These are phyloP conservation scores for Cryptococcus floricola DNA, from an alignment of 1,284 basidiomycete genomes.

Conservation along the genomic window DNA sequence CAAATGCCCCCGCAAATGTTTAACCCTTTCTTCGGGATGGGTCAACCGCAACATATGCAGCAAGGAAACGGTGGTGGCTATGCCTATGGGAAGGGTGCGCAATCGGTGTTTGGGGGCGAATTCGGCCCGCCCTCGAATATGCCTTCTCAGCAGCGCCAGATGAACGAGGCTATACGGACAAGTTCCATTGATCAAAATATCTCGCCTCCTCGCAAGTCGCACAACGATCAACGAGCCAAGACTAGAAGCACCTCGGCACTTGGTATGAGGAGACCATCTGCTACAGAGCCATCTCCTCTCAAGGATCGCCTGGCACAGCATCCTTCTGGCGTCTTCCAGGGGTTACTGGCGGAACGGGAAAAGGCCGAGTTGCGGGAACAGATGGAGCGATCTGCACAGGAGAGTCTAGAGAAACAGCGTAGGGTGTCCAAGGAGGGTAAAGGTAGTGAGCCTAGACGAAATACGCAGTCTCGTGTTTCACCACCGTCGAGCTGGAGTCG, in stretches of 20 bases:
- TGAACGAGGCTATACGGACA: not conserved
- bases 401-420: not conserved
- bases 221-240: not conserved
- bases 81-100: slow-evolving; percentile 28
- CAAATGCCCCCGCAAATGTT: not conserved
- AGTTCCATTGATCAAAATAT: not conserved
- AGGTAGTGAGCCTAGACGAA: not conserved
- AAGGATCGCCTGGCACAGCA: not conserved
- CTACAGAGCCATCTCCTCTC: not conserved
- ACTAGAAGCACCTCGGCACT: not conserved
- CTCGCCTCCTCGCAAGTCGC: not conserved
- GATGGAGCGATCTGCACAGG: not conserved
- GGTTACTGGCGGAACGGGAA: not conserved
- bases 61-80: slow-evolving; percentile 27
- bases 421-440: not conserved
- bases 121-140: slow-evolving; percentile 47
- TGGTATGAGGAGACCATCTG: not conserved
- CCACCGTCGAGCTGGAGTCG: not conserved
- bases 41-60: not conserved
- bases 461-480: not conserved
- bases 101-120: slow-evolving; percentile 42
- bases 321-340: not conserved
- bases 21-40: not conserved
- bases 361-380: not conserved
- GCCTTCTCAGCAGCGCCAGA: slow-evolving; percentile 4